Evolutionary conservation across 148 eudicot species (phyloP), one percentile per base, ranked within the genome.

Genomic region (Camellia lanceoleosa): DNA sequence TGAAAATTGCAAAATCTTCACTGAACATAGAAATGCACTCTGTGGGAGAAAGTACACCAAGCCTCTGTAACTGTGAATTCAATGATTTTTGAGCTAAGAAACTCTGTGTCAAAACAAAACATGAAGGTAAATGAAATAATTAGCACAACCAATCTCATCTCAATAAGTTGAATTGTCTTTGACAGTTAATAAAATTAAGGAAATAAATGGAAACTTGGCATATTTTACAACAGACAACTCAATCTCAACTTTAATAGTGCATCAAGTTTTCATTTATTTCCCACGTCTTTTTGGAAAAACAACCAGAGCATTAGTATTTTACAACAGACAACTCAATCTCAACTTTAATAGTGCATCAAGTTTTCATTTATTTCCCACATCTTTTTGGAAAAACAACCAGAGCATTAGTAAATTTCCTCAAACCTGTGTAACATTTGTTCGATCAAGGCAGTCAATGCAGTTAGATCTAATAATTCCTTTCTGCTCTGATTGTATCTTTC

Each of bases 341-440:
- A 75, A 59, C 38, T 47, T 7, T 7, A 61, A 41, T 8, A 16
- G 15, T 68, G 76, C 70, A 38, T 55, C 30, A 65, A 68, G 49
- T 69, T 52, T 74, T 66, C 49, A 63, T 61, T 64, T 62, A 5
- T 18, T 74, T 56, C 9, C 19, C 54, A n/a, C 18, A 13, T 63
- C 59, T 16, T 42, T 63, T 55, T 12, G 16, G 46, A 46, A 70
- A 63, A 70, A 20, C 30, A 42, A 46, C 10, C 52, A 55, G 65
- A 46, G 18, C 2, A 64, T 23, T 30, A 52, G 18, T 38, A 54
- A 62, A 82, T 66, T 63, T 61, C 78, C 77, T 82, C 87, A 82
- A 77, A 96, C 97, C 97, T 96, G 99, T 46, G 98, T 92, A 79
- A 96, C 99, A 88, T 93, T 96, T 69, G 99, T 96, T 76, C 99